Evolutionary conservation across 75 land plant species (phyloP).

Genomic region (Sequoia sempervirens): DNA sequence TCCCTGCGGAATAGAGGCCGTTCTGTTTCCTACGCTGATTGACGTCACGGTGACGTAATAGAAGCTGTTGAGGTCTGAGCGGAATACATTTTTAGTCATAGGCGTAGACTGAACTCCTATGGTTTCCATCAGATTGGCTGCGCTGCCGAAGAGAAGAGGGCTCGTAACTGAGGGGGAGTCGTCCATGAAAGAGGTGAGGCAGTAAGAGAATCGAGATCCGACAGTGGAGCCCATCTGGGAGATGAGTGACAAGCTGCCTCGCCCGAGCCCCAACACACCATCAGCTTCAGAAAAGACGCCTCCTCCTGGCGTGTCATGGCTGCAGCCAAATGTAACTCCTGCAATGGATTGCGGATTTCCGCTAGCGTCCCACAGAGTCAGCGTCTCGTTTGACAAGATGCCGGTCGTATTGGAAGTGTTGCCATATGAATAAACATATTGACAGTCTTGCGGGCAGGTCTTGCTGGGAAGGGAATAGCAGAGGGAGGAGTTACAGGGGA

Average conservation of each 20-base stretch:
- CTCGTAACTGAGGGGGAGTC: constrained; percentile 3
- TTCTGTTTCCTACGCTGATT: not conserved
- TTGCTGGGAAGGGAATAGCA: not conserved
- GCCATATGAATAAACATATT: not conserved
- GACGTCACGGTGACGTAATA: not conserved
- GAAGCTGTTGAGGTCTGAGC: not conserved
- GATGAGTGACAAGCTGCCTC: not conserved
- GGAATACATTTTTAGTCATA: not conserved
- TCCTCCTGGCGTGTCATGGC: constrained; percentile 4
- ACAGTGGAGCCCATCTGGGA: not conserved
- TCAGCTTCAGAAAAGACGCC: not conserved
- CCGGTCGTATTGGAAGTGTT: not conserved
- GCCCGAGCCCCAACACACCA: not conserved
- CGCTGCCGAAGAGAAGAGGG: constrained; percentile 13
- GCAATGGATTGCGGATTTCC: not conserved
- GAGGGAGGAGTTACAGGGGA: constrained; percentile 25
- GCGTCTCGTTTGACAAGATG: not conserved
- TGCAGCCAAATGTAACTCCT: constrained; percentile 1
- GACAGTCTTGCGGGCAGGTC: not conserved
- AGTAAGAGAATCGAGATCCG: constrained; percentile 50
- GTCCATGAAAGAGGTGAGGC: constrained; percentile 20
- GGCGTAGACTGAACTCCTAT: not conserved
- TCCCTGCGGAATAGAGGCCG: not conserved
- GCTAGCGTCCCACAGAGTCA: not conserved
- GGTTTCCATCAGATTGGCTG: not conserved